Conservation (phyloP, 441 rosid genomes). For the Erysimum cheiri region DNA sequence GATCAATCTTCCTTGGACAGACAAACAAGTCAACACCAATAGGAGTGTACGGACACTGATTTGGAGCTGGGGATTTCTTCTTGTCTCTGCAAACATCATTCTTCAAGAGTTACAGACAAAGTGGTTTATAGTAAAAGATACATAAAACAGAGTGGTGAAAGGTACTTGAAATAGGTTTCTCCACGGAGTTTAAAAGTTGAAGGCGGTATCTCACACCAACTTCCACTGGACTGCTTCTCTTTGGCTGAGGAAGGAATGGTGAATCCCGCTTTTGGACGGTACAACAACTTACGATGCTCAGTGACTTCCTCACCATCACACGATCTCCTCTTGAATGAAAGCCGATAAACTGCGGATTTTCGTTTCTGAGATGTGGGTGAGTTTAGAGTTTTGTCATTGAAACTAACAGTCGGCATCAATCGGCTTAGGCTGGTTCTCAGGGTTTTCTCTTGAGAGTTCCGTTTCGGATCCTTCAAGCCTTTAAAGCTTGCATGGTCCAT, state of each 20-base stretch:
- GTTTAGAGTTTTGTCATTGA: conserved; percentile 61
- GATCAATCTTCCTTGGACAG: conserved; percentile 83
- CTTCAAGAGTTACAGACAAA: conserved; percentile 33
- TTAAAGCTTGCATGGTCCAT: conserved; percentile 70
- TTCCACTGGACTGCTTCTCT: conserved; percentile 61
- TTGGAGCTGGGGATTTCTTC: conserved; percentile 71
- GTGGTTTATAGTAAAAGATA: not conserved
- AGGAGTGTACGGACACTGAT: conserved; percentile 64
- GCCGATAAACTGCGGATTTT: conserved; percentile 68
- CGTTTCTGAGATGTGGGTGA: conserved; percentile 55
- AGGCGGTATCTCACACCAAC: conserved; percentile 82
- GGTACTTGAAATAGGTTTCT: conserved; percentile 79
- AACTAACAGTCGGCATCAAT: conserved; percentile 71
- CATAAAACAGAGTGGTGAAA: conserved; percentile 2
- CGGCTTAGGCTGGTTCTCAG: conserved; percentile 56
- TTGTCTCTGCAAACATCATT: conserved; percentile 71
- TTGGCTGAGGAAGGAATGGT: conserved; percentile 54
- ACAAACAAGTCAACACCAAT: conserved; percentile 80
- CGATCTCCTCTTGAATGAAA: conserved; percentile 84
- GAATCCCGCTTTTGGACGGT: conserved; percentile 57
- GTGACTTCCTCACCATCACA: conserved; percentile 73
- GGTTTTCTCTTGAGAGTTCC: conserved; percentile 57
- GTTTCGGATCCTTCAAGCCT: conserved; percentile 51
- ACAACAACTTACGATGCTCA: conserved; percentile 61
- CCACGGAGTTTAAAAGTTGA: conserved; percentile 88